Evolutionary conservation across 1,284 basidiomycete genomes (phyloP).

Genomic region (Coniferiporia weirii): DNA sequence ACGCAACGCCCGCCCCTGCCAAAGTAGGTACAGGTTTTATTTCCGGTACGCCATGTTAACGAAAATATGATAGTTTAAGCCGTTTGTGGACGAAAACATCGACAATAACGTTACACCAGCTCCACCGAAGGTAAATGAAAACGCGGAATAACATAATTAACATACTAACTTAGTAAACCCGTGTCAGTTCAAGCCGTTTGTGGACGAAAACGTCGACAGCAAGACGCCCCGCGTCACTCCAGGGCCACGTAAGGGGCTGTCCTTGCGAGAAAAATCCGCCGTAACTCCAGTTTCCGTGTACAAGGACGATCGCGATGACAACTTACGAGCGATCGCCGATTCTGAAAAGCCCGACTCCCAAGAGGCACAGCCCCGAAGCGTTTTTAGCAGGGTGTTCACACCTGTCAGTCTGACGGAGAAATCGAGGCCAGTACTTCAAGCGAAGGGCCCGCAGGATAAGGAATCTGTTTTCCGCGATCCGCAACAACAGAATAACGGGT

Average conservation of each 20-base stretch:
- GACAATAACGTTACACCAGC: neutral
- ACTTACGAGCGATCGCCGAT: neutral
- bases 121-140: neutral
- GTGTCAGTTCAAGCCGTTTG: constrained; percentile 13
- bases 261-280: constrained; percentile 9
- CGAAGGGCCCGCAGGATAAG: constrained; percentile 21
- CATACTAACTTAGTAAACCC: neutral
- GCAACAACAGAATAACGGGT: constrained; percentile 23
- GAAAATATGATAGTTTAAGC: constrained; percentile 1
- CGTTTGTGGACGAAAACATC: constrained; percentile 4
- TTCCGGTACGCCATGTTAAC: neutral
- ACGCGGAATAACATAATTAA: neutral
- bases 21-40: constrained; percentile 35
- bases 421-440: constrained; percentile 19
- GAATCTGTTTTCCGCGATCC: constrained; percentile 53
- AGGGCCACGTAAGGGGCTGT: constrained; percentile 12
- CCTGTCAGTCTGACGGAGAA: constrained; percentile 19
- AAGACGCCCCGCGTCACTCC: constrained; percentile 10
- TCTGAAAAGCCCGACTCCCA: neutral
- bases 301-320: neutral
- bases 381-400: constrained; percentile 21
- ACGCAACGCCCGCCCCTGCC: constrained; percentile 36
- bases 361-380: neutral
- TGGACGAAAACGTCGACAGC: constrained; percentile 11
- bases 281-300: neutral